Percentiles rank a stretch among this genome's conserved stretches.
Conservation (phyloP, 345 rosid species). For the Pelargonium nanum region DNA sequence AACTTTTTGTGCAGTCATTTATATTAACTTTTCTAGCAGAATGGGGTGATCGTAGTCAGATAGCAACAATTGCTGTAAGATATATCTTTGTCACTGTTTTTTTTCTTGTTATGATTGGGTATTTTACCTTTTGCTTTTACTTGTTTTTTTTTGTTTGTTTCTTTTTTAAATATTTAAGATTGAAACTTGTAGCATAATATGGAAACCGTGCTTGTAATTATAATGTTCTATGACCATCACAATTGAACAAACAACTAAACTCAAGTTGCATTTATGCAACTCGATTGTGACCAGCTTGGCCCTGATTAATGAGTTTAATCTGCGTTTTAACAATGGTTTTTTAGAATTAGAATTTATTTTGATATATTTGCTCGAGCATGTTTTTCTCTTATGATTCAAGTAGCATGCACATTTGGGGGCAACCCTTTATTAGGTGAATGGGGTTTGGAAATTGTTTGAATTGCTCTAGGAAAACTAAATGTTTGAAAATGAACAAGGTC, state of each 20-base stretch:
- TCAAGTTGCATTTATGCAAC: background rate
- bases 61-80: constrained; percentile 99
- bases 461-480: background rate
- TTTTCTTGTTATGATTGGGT: background rate
- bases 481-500: no score
- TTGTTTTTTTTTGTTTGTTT: background rate
- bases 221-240: background rate
- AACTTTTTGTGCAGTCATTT: constrained; percentile 54
- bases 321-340: no score
- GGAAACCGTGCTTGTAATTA: background rate
- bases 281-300: no score
- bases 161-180: background rate
- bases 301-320: no score
- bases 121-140: background rate
- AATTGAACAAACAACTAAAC: background rate
- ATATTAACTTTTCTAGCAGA: constrained; percentile 90
- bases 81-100: constrained; percentile 4
- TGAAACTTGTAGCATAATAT: background rate
- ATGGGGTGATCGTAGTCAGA: constrained; percentile 99
- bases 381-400: background rate
- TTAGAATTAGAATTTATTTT: no score
- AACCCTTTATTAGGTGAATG: no score
- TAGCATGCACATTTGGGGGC: no score
- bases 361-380: no score
- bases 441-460: background rate